Percentiles rank a stretch among this genome's conserved stretches.
phyloP scores from a whole-genome alignment of 2,329 filamentous ascomycete species.

The Hypoxylon sp. region DNA sequence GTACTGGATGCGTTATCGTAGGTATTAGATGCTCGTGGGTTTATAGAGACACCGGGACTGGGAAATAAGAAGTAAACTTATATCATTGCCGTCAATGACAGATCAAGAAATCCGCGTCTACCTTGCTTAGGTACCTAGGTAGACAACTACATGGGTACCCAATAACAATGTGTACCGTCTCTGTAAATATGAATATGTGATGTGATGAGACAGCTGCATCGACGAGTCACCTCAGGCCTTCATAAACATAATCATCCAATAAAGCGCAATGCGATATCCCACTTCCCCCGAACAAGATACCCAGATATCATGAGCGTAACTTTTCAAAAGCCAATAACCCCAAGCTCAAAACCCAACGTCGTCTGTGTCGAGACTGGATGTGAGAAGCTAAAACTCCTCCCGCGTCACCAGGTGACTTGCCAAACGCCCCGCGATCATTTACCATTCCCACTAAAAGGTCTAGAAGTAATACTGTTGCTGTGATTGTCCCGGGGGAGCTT shows the following conservation, averaged over 20 bases:
- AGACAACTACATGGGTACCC: neutral
- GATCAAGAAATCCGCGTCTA: neutral
- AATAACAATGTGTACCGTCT: conserved; percentile 4
- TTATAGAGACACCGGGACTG: neutral
- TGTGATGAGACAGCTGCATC: conserved; percentile 3
- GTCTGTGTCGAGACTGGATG: conserved; percentile 1
- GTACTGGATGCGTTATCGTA: conserved; percentile 39
- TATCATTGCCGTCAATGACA: neutral
- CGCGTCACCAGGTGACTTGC: conserved; percentile 5
- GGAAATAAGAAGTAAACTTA: neutral
- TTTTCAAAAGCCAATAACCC: conserved; percentile 14
- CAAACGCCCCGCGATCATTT: conserved; percentile 7
- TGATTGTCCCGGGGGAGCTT: conserved; percentile 65
- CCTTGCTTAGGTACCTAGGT: neutral
- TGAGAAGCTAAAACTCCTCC: conserved; percentile 6
- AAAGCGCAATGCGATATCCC: conserved; percentile 22
- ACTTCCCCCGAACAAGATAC: neutral
- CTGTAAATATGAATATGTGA: conserved; percentile 22
- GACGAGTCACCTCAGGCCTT: neutral
- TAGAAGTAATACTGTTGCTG: conserved; percentile 65
- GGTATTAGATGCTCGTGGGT: neutral
- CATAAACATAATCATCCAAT: neutral
- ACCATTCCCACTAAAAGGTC: conserved; percentile 8
- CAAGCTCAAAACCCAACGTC: conserved; percentile 10
- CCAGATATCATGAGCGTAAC: conserved; percentile 5